These are phyloP conservation scores for Pseudonectria foliicola DNA, from an alignment of 2,329 filamentous ascomycete species.

Conservation along the genomic window DNA sequence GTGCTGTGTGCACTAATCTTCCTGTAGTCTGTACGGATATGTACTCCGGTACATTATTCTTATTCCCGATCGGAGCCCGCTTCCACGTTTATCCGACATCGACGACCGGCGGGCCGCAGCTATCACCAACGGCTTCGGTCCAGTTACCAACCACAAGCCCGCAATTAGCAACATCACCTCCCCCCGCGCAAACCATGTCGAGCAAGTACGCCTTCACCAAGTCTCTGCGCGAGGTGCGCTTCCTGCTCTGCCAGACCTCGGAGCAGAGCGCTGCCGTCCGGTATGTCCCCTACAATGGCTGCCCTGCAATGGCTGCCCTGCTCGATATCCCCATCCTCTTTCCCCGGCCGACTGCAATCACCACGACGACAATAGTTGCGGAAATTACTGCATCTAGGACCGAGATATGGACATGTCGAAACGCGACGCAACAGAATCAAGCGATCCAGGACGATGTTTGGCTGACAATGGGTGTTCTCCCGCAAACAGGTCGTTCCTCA, in stretches of 20 bases:
- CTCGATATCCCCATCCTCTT: too few species aligned
- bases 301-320: background rate
- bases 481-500: slow-evolving; percentile 69
- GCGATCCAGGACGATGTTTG: background rate
- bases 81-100: background rate
- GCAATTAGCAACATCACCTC: slow-evolving; percentile 20
- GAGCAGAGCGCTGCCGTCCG: slow-evolving; percentile 83
- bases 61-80: too few species aligned
- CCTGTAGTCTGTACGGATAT: too few species aligned
- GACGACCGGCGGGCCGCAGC: background rate
- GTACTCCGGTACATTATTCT: too few species aligned
- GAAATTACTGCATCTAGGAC: slow-evolving; percentile 2
- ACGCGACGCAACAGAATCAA: background rate
- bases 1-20: too few species aligned
- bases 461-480: slow-evolving; percentile 9
- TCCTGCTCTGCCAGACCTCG: slow-evolving; percentile 92
- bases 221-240: slow-evolving; percentile 88
- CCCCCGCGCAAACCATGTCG: slow-evolving; percentile 55
- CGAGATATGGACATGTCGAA: background rate
- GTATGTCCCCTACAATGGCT: slow-evolving; percentile 43
- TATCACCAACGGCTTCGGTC: too few species aligned
- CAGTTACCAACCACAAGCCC: slow-evolving; percentile 24
- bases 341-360: background rate
- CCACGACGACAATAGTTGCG: too few species aligned
- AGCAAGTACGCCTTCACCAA: slow-evolving; percentile 88